These are phyloP conservation scores for Monosporascus ibericus DNA, from an alignment of 2,329 filamentous ascomycete species.

Conservation along the genomic window DNA sequence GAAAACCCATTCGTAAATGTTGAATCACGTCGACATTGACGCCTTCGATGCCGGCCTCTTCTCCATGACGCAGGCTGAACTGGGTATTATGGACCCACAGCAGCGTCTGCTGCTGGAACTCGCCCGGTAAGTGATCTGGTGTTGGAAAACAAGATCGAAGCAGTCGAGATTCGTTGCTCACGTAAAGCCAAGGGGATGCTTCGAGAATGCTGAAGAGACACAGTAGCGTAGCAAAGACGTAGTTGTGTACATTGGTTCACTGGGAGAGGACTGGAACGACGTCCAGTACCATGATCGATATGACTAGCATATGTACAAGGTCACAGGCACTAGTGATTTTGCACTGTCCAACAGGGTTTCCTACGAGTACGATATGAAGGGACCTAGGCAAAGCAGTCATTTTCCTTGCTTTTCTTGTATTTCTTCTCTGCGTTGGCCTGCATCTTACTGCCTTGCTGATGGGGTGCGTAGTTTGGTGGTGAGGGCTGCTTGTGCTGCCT, in stretches of 20 bases:
- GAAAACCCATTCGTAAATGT: constrained; percentile 2
- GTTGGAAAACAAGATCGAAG: background rate
- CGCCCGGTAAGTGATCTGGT: constrained; percentile 12
- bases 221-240: background rate
- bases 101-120: constrained; percentile 16
- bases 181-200: constrained; percentile 7
- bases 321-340: constrained; percentile 10
- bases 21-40: constrained; percentile 5
- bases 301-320: constrained; percentile 6
- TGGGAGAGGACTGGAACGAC: background rate
- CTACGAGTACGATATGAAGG: constrained; percentile 15
- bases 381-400: constrained; percentile 6
- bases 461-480: constrained; percentile 13
- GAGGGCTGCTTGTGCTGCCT: constrained; percentile 17
- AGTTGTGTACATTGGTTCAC: background rate
- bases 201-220: constrained; percentile 2
- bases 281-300: constrained; percentile 3
- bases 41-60: constrained; percentile 7
- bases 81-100: constrained; percentile 18
- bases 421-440: no score
- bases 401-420: no score
- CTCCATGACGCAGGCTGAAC: constrained; percentile 8
- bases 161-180: constrained; percentile 5
- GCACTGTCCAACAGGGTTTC: constrained; percentile 15
- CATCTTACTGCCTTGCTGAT: constrained; percentile 2